Conservation (phyloP, 352 stramenopile genomes). For the Phytophthora pistaciae region DNA sequence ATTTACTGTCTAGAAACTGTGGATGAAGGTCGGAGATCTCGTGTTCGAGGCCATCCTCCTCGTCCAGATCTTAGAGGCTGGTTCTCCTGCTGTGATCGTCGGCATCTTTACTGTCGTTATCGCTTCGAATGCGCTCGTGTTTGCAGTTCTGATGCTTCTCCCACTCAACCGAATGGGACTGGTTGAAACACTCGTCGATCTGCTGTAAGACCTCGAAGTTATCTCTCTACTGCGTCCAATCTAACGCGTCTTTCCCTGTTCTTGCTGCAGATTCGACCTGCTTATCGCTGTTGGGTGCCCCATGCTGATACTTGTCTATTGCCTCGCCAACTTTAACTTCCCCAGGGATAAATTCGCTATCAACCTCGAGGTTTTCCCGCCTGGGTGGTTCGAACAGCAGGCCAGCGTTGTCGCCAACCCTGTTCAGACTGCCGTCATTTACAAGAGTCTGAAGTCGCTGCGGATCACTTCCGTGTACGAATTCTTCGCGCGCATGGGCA, state of each 20-base stretch:
- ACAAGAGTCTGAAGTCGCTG: slow-evolving; percentile 41
- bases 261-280: slow-evolving; percentile 42
- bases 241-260: not conserved
- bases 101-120: slow-evolving; percentile 31
- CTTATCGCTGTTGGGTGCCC: slow-evolving; percentile 44
- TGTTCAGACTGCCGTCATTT: slow-evolving; percentile 30
- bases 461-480: slow-evolving; percentile 35
- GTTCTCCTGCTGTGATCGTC: slow-evolving; percentile 25
- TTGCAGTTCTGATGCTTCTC: slow-evolving; percentile 29
- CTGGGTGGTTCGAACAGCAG: slow-evolving; percentile 35
- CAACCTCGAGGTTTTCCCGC: slow-evolving; percentile 31
- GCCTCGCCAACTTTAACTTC: slow-evolving; percentile 42
- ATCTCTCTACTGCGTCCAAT: not conserved
- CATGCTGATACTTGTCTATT: slow-evolving; percentile 42
- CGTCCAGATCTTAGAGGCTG: slow-evolving; percentile 28
- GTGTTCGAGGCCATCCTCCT: slow-evolving; percentile 33
- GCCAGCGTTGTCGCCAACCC: slow-evolving; percentile 35
- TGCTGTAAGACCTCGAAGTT: slow-evolving; percentile 4
- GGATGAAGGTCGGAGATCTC: slow-evolving; percentile 38
- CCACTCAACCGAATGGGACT: slow-evolving; percentile 11
- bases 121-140: slow-evolving; percentile 21
- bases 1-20: slow-evolving; percentile 13
- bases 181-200: slow-evolving; percentile 15
- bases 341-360: slow-evolving; percentile 38
- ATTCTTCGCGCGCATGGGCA: slow-evolving; percentile 42